Conservation (phyloP, 805 yeast genomes). For the Hanseniaspora lindneri region DNA sequence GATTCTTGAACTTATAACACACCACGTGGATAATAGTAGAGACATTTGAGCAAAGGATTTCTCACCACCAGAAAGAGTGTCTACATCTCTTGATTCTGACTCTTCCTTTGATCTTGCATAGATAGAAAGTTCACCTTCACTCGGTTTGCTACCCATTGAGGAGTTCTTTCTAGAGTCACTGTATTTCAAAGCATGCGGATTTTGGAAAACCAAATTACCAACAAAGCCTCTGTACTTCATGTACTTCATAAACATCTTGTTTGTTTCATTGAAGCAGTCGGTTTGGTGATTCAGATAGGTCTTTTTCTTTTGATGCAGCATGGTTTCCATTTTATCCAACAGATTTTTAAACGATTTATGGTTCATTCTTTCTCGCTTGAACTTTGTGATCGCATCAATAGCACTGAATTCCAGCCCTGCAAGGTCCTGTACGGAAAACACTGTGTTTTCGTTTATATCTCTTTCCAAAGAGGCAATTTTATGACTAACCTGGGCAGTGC, state of each 20-base stretch:
- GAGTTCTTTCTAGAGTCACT: neutral
- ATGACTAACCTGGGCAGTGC: conserved; percentile 6
- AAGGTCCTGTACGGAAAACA: conserved; percentile 18
- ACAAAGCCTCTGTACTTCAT: conserved; percentile 15
- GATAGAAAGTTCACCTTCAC: conserved; percentile 7
- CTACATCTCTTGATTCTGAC: conserved; percentile 46
- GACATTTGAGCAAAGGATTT: conserved; percentile 89
- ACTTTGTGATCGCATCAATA: conserved; percentile 19
- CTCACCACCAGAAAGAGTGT: conserved; percentile 91
- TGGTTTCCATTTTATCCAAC: neutral
- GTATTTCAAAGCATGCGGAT: conserved; percentile 8
- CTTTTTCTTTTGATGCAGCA: conserved; percentile 8
- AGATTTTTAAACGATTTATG: conserved; percentile 1
- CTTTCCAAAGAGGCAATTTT: conserved; percentile 3
- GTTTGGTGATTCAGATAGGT: conserved; percentile 11
- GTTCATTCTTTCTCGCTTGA: conserved; percentile 20
- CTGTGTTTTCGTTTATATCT: conserved; percentile 17
- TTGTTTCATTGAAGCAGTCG: conserved; percentile 13
- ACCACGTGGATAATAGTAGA: conserved; percentile 80
- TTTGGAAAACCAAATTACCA: conserved; percentile 8
- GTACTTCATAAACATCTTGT: conserved; percentile 4
- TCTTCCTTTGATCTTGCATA: conserved; percentile 14
- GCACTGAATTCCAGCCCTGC: conserved; percentile 20
- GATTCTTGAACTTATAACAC: conserved; percentile 73
- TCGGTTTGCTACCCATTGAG: neutral